Percentiles rank a stretch among this genome's conserved stretches.
These are phyloP conservation scores for Ascosphaera apis DNA, from an alignment of 2,329 filamentous ascomycete species.

Conservation along the genomic window DNA sequence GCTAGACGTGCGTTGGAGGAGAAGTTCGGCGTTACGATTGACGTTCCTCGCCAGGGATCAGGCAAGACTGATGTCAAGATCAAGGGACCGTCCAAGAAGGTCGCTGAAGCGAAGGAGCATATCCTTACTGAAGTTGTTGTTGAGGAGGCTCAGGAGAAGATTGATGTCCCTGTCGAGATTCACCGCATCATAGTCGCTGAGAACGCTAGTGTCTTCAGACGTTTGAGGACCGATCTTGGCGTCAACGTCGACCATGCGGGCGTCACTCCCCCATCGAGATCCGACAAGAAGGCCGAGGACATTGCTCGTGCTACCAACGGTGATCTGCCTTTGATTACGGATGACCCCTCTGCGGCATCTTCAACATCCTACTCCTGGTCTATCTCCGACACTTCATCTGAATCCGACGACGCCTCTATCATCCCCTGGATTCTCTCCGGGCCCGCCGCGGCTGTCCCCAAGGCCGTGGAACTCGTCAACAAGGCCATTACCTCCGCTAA, in stretches of 20 bases:
- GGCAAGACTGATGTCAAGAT: constrained; percentile 71
- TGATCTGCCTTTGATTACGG: constrained; percentile 75
- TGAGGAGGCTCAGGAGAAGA: constrained; percentile 66
- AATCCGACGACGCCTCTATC: constrained; percentile 14
- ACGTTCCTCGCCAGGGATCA: constrained; percentile 76
- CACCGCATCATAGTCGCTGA: constrained; percentile 63
- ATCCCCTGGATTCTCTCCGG: constrained; percentile 74
- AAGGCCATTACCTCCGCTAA: constrained; percentile 41
- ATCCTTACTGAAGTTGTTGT: constrained; percentile 50
- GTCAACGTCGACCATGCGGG: constrained; percentile 85
- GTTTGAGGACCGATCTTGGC: constrained; percentile 60
- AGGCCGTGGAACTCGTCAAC: constrained; percentile 54
- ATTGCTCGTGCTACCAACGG: constrained; percentile 33
- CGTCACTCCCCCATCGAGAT: constrained; percentile 49
- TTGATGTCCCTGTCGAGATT: constrained; percentile 59
- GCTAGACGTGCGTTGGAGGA: constrained; percentile 65
- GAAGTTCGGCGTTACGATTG: constrained; percentile 65
- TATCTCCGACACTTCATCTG: constrained; percentile 33
- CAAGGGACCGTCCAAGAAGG: constrained; percentile 51
- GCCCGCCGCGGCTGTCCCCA: constrained; percentile 51
- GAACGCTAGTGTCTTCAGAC: constrained; percentile 83
- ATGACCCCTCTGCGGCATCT: constrained; percentile 42
- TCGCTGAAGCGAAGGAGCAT: constrained; percentile 70
- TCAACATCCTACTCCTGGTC: constrained; percentile 59
- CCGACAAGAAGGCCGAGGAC: constrained; percentile 26